Evolutionary conservation across 2,329 filamentous ascomycete species (phyloP), one percentile per base, ranked within the genome.

Genomic region (Fusarium duplospermum): DNA sequence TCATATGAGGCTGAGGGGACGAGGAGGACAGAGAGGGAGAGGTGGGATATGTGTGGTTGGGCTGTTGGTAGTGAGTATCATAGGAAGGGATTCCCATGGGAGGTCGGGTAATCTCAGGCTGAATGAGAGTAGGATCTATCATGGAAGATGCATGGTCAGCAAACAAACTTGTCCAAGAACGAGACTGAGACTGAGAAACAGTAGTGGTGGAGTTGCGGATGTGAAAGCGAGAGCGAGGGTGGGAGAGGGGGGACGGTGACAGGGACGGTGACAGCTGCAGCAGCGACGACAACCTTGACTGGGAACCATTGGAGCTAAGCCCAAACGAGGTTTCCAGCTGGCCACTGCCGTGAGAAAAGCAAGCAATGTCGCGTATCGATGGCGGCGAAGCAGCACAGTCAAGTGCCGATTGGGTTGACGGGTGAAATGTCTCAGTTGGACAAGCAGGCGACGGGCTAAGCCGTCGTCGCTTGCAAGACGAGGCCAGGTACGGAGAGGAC

Each of bases 11-110:
- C 83, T 84, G 87, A 31, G 84, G 88, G 38, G 84, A 87, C 18
- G 89, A 87, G 31, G 81, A 80, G 42, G 90, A 90, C 61, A 89
- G 86, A n/a, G 89, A 89, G 5, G 93, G 92, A 2, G 92, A 94
- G 50, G 89, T 85, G 50, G 90, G 88, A 80, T 88, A 90, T 18
- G 82, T 82, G 68, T 85, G 83, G 62, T 82, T 82, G 58, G 83
- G 82, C 54, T 85, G 85, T 62, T 87, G 86, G 77, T 86, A 89
- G 71, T 83, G 81, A 35, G 81, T 81, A 31, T 90, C 87, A 75
- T 86, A 89, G 20, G 83, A 81, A 31, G 85, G 83, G 29, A 83
- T 79, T 35, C 80, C 77, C 82, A 90, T 87, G 63, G 84, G 83
- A 35, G 85, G 82, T 56, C 86, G 84, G 75, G 81, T 82, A 75